Conservation (phyloP, 2,329 filamentous ascomycete genomes). For the Epichloe gansuensis region DNA sequence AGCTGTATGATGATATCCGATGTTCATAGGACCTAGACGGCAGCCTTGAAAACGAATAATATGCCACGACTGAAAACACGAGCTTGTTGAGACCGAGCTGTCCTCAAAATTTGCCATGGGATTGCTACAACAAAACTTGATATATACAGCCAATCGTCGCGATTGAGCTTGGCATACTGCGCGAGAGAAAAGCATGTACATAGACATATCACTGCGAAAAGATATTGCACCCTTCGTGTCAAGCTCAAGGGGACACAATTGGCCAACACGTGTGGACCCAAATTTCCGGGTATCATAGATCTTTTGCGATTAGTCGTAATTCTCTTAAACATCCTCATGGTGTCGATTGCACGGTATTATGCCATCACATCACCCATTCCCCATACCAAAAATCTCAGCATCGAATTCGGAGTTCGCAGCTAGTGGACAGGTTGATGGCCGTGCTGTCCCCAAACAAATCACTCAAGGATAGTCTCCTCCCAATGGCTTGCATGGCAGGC, state of each 20-base stretch:
- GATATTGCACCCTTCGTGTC: too few species aligned
- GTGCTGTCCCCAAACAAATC: conserved; percentile 31
- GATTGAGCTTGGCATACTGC: too few species aligned
- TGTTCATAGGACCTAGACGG: too few species aligned
- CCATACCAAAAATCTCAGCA: background rate
- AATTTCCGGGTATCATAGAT: background rate
- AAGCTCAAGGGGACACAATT: too few species aligned
- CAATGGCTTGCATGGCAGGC: conserved; percentile 32
- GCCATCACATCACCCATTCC: background rate
- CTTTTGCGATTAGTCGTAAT: background rate
- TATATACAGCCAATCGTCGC: too few species aligned
- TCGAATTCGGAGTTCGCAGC: background rate
- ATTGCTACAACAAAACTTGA: too few species aligned
- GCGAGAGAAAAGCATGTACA: too few species aligned
- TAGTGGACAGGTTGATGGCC: conserved; percentile 2
- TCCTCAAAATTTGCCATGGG: too few species aligned
- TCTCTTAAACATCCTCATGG: background rate
- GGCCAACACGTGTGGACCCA: background rate
- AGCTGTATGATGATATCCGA: background rate
- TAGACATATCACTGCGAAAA: too few species aligned
- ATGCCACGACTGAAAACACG: too few species aligned
- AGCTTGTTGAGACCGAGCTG: too few species aligned
- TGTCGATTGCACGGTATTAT: background rate
- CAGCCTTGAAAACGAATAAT: too few species aligned
- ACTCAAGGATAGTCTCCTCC: conserved; percentile 30